phyloP scores from a whole-genome alignment of 2,329 filamentous ascomycete species.

The Elsinoe arachidis region DNA sequence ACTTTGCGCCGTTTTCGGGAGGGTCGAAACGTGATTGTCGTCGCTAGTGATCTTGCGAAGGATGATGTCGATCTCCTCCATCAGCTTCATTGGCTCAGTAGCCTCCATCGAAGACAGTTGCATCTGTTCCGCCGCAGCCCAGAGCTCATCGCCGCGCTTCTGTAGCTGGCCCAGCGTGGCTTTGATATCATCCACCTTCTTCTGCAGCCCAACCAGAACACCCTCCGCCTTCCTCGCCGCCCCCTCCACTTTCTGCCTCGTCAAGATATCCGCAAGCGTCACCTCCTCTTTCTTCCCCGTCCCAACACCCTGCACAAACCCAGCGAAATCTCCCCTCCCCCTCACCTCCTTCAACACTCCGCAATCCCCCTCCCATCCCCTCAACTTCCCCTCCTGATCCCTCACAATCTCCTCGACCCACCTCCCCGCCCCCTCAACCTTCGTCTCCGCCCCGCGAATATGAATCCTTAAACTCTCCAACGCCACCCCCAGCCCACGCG shows the following conservation, averaged over 20 bases:
- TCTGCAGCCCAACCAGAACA: constrained; percentile 56
- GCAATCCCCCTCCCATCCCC: constrained; percentile 61
- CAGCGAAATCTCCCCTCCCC: constrained; percentile 57
- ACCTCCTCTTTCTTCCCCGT: constrained; percentile 38
- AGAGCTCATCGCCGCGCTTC: constrained; percentile 37
- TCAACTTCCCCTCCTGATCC: constrained; percentile 57
- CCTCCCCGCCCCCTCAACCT: constrained; percentile 59
- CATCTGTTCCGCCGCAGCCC: constrained; percentile 36
- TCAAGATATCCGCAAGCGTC: constrained; percentile 67
- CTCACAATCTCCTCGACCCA: constrained; percentile 61
- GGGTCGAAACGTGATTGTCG: constrained; percentile 65
- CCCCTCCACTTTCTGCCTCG: constrained; percentile 61
- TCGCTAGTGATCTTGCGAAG: constrained; percentile 81
- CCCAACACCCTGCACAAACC: constrained; percentile 27
- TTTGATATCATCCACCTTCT: constrained; percentile 37
- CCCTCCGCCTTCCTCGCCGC: constrained; percentile 60
- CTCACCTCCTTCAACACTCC: constrained; percentile 55
- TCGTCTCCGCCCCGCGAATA: constrained; percentile 61
- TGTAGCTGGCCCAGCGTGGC: constrained; percentile 34
- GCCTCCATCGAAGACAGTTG: constrained; percentile 48
- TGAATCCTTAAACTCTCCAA: constrained; percentile 75
- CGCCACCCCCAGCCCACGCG: constrained; percentile 73
- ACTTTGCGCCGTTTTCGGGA: constrained; percentile 58
- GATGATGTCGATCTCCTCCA: constrained; percentile 79
- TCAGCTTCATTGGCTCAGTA: constrained; percentile 57